Evolutionary conservation across 345 rosid species (phyloP).

Genomic region (Populus euphratica): DNA sequence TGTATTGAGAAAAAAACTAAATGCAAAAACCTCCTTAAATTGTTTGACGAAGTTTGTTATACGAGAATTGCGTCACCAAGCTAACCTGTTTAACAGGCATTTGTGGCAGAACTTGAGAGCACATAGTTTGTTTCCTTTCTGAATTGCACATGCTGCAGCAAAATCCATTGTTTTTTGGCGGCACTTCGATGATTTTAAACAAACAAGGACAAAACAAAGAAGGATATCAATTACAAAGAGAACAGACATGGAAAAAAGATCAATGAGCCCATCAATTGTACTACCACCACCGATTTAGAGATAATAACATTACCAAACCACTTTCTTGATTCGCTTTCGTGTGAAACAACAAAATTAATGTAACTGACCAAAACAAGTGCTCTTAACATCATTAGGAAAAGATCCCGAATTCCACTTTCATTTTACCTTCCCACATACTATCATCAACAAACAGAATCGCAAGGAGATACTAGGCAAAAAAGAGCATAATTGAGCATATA

Average conservation of each 20-base stretch:
- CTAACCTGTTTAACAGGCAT: constrained; percentile 71
- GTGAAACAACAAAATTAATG: background rate
- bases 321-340: background rate
- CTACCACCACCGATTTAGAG: background rate
- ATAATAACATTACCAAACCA: background rate
- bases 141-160: constrained; percentile 47
- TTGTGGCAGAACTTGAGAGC: constrained; percentile 52
- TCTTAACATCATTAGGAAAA: background rate
- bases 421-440: background rate
- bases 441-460: background rate
- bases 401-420: background rate
- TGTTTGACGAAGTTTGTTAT: background rate
- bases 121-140: constrained; percentile 41
- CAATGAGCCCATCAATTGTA: background rate
- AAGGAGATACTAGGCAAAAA: background rate
- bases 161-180: constrained; percentile 67
- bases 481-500: background rate
- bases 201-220: background rate
- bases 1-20: background rate
- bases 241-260: background rate
- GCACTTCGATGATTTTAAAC: constrained; percentile 46
- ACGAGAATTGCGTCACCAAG: background rate
- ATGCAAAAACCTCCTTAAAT: background rate
- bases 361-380: background rate
- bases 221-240: background rate